Base-by-base conservation (phyloP, 768 basidiomycete genomes). In the Daedaleopsis nitida region DNA sequence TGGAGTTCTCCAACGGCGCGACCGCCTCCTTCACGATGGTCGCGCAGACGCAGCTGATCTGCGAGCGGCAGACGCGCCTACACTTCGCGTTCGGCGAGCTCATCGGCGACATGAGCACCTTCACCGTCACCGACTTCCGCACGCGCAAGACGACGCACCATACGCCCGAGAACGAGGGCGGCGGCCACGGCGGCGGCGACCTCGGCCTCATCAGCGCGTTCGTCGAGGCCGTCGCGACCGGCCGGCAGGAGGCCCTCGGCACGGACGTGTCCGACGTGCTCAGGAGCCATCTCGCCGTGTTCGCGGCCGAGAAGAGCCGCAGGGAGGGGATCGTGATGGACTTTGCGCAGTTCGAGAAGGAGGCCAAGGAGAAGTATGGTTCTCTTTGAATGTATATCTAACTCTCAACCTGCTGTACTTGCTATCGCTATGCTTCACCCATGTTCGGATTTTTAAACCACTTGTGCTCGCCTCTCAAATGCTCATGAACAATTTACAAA, bases 1-100 rank as follows among this genome's bases (percentile, higher is more conserved):
- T 96, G 58, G 90, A 94, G 68, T 96, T 92, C 72, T 86, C 88
- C 8, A 85, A 86, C 53, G 92, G 92, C 16, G 80, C 84, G 32
- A 95, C 94, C 0, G 91, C 83, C 13, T 91, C 91, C 0, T 91
- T 96, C 72, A 94, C 94, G 19, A 94, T 96, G 92, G 83, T 92
- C 51, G 94, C 94, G 13, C 91, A 86, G 70, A 91, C 91, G 0
- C 81, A 83, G n/a, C 77, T 82, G 45, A 83, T 94, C 48, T 94
- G 94, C 72, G 81, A 90, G 37, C 87, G 94, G n/a, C 87, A 92
- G 68, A 88, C 90, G 5, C 83, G 91, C 14, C 77, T 94, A 69
- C 92, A 95, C 71, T 95, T 95, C 67, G 86, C 88, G 3, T 83
- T 91, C 59, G 94, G 94, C 5, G 94, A 95, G 75, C 87, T 96